Base-by-base conservation (phyloP, 345 rosid genomes). In the Rhodamnia argentea region DNA sequence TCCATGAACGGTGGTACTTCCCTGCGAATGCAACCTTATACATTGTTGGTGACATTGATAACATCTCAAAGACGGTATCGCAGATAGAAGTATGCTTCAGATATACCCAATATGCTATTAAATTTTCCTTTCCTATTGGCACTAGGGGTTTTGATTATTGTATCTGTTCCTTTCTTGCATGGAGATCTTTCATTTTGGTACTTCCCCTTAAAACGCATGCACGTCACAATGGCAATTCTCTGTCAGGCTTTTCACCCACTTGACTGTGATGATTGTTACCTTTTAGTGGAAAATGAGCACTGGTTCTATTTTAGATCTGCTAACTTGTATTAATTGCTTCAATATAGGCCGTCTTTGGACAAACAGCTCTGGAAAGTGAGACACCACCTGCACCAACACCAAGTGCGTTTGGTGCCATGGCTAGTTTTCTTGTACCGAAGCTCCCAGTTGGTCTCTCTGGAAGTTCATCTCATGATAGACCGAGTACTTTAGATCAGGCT, bases 1-100 rank as follows among this genome's bases (percentile, higher is more conserved):
- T 96, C 89, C 99, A 98, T 89, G 99, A 98, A 88, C 95, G 96
- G 52, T 98, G 99, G 99, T 98, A 98, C 91, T 98, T 95, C 90
- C 99, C 99, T 57, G 99, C 95, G 75, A 98, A 98, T 92, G 99
- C 99, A 83, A 98, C 99, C 74, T 88, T 98, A 82, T 96, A 96
- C 87, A 96, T 96, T 85, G 99, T 98, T 88, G 99, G 99, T n/a
- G 97, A 96, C 90, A 90, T 95, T 83, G 91, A 94, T 88, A 91
- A 95, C 89, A 90, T 96, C 82, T 86, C 97, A 78, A 93, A 90
- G 94, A 91, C 92, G 15, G 90, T 94, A 86, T 83, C 92, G 86
- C 93, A 94, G 86, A 95, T 98, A 88, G 99, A 98, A 90, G 99
- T 96, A 94, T 85, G 96, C 85, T 56, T 84, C 62, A 83, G 55